These are phyloP conservation scores for Geosiphon pyriformis DNA, from an alignment of 192 early-diverging fungal species.

Conservation along the genomic window DNA sequence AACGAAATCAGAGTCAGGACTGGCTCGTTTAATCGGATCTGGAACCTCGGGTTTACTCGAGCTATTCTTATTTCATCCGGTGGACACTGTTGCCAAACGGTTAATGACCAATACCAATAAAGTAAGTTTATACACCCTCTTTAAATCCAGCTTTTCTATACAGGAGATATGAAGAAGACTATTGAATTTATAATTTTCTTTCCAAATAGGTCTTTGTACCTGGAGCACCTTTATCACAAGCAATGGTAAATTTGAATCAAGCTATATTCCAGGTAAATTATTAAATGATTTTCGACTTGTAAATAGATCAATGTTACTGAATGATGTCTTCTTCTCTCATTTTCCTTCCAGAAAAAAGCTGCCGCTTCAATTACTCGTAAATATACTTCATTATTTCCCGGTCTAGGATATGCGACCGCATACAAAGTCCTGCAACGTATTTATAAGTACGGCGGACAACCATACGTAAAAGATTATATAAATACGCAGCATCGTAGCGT, in stretches of 20 bases:
- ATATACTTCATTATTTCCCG: slow-evolving; percentile 94
- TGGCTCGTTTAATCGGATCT: slow-evolving; percentile 85
- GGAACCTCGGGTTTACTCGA: slow-evolving; percentile 91
- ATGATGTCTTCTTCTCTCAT: not conserved
- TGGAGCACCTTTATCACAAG: slow-evolving; percentile 60
- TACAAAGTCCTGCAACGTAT: slow-evolving; percentile 97
- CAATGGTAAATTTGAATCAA: slow-evolving; percentile 64
- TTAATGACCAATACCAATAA: slow-evolving; percentile 92
- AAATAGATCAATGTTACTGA: not conserved
- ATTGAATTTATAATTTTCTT: not conserved
- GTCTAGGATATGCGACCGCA: slow-evolving; percentile 94
- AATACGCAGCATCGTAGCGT: slow-evolving; percentile 70
- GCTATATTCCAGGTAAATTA: slow-evolving; percentile 82
- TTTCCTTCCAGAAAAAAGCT: slow-evolving; percentile 60
- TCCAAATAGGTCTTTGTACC: slow-evolving; percentile 55
- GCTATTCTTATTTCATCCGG: slow-evolving; percentile 94
- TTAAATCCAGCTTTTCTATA: too few relatives aligned
- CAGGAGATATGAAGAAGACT: not conserved
- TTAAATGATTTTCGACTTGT: slow-evolving; percentile 5
- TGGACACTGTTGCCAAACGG: slow-evolving; percentile 97
- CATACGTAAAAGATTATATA: slow-evolving; percentile 89
- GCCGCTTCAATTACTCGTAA: slow-evolving; percentile 65
- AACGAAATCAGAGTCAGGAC: slow-evolving; percentile 79
- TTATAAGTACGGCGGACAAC: slow-evolving; percentile 99
- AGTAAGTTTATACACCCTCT: slow-evolving; percentile 42